Evolutionary conservation across 805 yeast genomes (phyloP).

Genomic region (Metschnikowia orientalis): DNA sequence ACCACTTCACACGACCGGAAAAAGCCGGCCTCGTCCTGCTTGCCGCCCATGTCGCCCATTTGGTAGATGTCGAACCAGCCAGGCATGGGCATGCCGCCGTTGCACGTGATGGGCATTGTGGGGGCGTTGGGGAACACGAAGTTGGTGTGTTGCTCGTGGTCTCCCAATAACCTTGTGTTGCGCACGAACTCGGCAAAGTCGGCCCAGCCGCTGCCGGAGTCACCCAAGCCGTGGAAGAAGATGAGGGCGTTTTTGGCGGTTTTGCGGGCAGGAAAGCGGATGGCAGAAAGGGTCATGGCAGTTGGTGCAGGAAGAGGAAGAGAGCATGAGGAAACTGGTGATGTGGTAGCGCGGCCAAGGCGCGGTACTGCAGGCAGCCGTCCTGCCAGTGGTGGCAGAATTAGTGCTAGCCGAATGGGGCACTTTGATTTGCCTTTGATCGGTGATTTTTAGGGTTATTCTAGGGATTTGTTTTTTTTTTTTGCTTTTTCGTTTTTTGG

Average conservation of each 20-base stretch:
- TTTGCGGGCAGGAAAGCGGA: slow-evolving; percentile 25
- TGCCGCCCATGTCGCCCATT: slow-evolving; percentile 45
- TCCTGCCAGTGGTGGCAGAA: too few species aligned
- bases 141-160: slow-evolving; percentile 47
- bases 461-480: too few species aligned
- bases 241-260: slow-evolving; percentile 55
- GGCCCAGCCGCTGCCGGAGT: slow-evolving; percentile 84
- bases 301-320: too few species aligned
- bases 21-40: slow-evolving; percentile 53
- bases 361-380: too few species aligned
- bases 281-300: slow-evolving; percentile 21
- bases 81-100: slow-evolving; percentile 65
- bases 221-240: slow-evolving; percentile 88
- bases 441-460: too few species aligned
- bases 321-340: too few species aligned
- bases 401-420: too few species aligned
- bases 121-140: slow-evolving; percentile 95
- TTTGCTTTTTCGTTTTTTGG: too few species aligned
- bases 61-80: slow-evolving; percentile 81
- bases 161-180: slow-evolving; percentile 38
- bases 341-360: too few species aligned
- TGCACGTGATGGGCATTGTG: slow-evolving; percentile 57
- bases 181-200: slow-evolving; percentile 67
- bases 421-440: too few species aligned
- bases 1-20: slow-evolving; percentile 45